Base-by-base conservation (phyloP, 805 yeast genomes). In the Brettanomyces nanus region DNA sequence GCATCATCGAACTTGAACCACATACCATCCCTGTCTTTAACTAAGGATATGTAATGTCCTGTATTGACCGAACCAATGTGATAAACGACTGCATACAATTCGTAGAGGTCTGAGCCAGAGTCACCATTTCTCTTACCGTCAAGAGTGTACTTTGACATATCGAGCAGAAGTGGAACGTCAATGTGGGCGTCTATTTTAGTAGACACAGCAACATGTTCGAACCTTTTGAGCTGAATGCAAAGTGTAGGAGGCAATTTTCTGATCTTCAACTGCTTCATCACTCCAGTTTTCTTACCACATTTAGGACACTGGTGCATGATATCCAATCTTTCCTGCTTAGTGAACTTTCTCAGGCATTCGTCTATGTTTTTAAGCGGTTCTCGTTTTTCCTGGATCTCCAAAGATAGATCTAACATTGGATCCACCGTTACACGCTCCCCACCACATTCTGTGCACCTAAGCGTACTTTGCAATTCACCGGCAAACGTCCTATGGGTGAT, bases 1-100 rank as follows among this genome's bases (percentile, higher is more conserved):
- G 92, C 77, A 62, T 92, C 99, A 54, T 92, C 96, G 56, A 87
- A 89, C 55, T 76, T 79, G 55, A 82, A 82, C 99, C 99, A 92
- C 49, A 73, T 69, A 3, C 86, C 83, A 30, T 74, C 71, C n/a
- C 73, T 65, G 38, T 68, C 73, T 54, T 89, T 90, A 43, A 85
- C 73, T 50, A 80, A 69, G 14, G 92, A 80, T 11, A 89, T 72
- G 56, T 92, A 92, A 58, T 92, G 99, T 9, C 99, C 99, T 2
- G 97, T 92, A 55, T 86, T 86, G 5, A 90, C 92, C 15, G 90
- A 79, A 1, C 99, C 99, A 25, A 77, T 78, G 58, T 92, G 98
- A 49, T 86, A 77, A 7, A 92, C 81, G 23, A 89, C 75, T 2
- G 90, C 95, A 59, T 79, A 86, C 30, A 92, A 68, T 59, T 90